Percentiles rank a stretch among this genome's conserved stretches.
Evolutionary conservation across 108 stramenopile species (phyloP).

Genomic region (Schizochytrium sp.): DNA sequence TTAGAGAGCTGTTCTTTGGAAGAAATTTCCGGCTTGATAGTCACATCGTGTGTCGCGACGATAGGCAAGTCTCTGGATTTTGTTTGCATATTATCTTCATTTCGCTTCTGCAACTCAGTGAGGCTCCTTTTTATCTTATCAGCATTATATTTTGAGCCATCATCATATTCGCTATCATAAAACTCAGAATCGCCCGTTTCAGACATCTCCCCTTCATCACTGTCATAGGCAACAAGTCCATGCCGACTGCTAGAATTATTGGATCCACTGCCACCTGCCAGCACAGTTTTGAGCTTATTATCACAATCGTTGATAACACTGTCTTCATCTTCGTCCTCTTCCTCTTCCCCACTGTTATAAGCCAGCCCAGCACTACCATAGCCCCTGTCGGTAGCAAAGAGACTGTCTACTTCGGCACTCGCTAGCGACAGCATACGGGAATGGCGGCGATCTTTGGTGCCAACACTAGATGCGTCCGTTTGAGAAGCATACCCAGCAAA

Average conservation of each 20-base stretch:
- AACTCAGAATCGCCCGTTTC: background rate
- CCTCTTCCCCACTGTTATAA: background rate
- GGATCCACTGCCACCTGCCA: background rate
- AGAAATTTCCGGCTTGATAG: no score
- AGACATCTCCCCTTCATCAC: background rate
- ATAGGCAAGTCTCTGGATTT: no score
- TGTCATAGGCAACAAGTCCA: background rate
- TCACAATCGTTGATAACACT: background rate
- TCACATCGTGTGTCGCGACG: no score
- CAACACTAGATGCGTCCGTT: conserved; percentile 20
- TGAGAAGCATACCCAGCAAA: conserved; percentile 9
- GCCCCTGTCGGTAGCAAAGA: no score
- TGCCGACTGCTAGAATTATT: no score
- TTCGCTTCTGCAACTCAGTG: no score
- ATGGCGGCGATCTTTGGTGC: background rate
- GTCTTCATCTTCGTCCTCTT: conserved; percentile 2
- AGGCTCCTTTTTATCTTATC: no score
- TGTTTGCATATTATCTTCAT: no score
- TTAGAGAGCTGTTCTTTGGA: no score
- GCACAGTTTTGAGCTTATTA: background rate
- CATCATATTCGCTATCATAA: background rate
- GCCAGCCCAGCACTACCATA: background rate
- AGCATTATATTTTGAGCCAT: background rate
- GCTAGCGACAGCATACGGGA: conserved; percentile 3
- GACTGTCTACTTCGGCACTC: background rate